Base-by-base conservation (phyloP, 2,329 filamentous ascomycete species). In the Pyrenochaeta sp. region DNA sequence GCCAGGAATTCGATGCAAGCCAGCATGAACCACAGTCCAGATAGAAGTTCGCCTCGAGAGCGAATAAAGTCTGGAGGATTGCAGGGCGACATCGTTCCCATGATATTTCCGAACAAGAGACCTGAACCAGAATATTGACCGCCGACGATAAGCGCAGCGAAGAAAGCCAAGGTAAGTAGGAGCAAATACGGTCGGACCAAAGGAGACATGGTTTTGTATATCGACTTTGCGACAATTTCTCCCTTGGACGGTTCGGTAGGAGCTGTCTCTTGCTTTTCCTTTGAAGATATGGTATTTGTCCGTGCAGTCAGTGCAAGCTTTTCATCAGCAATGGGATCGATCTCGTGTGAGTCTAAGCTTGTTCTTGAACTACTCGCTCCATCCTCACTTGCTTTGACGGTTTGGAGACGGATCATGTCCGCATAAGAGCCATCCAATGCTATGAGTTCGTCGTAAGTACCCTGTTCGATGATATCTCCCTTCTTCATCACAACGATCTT, bases 11-110 rank as follows among this genome's bases (percentile, higher is more conserved):
- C 82, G 15, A 84, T 74, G 23, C 80, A 74, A 2, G 81, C 83
- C 3, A 86, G 73, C 53, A 84, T 76, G 59, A 86, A 85, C 65
- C 84, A 81, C 61, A 86, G 74, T 3, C 82, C 72, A 0, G 80
- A 79, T 24, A 79, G 83, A 52, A 86, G 77, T 23, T 74, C 67
- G 6, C 81, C 82, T 18, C 68, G 62, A 8, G 72, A 74, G 4
- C 74, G 70, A 31, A 85, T 83, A 8, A 71, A 73, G 4, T 71
- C 67, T 2, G 74, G 63, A 8, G 72, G 68, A 26, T 79, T 74
- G 65, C 81, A 85, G 1, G 79, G 76, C 44, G 76, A 82, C 24
- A 86, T 68, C 26, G 68, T 76, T n/a, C 80, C 79, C 30, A 86
- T 76, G 1, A 80, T 81, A 59, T 82, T 78, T 31, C 83, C 83